Conservation (phyloP, 2,329 filamentous ascomycete genomes). For the Onygenales sp. region DNA sequence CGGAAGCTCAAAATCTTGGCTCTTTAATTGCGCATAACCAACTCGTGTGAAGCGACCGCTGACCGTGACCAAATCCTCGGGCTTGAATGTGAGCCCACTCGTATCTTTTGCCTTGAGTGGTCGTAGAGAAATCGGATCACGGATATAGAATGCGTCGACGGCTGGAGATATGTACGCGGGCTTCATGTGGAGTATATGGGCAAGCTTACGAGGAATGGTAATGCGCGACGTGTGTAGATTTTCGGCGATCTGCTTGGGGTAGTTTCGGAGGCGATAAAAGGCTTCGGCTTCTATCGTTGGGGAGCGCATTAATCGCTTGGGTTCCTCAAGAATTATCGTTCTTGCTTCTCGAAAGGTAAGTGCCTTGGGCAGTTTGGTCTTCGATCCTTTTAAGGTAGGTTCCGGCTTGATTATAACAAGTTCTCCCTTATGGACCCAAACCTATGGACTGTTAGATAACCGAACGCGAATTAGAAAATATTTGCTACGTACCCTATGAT, state of each 20-base stretch:
- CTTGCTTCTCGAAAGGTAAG: constrained; percentile 59
- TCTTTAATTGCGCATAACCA: constrained; percentile 80
- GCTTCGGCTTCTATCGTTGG: constrained; percentile 73
- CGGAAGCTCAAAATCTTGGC: constrained; percentile 65
- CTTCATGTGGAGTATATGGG: constrained; percentile 64
- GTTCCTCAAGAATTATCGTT: constrained; percentile 46
- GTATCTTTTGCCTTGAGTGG: constrained; percentile 52
- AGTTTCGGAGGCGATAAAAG: constrained; percentile 78
- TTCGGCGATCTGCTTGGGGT: constrained; percentile 63
- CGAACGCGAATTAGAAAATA: background rate
- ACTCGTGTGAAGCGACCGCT: constrained; percentile 79
- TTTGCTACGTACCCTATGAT: constrained; percentile 51
- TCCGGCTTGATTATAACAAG: constrained; percentile 60
- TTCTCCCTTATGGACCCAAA: constrained; percentile 76
- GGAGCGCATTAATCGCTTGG: constrained; percentile 58
- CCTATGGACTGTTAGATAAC: constrained; percentile 28
- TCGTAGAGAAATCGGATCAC: constrained; percentile 68
- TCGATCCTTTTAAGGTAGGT: constrained; percentile 38
- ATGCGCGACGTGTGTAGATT: constrained; percentile 68
- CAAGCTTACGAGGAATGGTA: constrained; percentile 71
- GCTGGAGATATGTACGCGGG: constrained; percentile 72
- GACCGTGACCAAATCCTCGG: constrained; percentile 67
- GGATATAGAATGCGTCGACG: constrained; percentile 83
- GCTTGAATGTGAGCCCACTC: constrained; percentile 55
- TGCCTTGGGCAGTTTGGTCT: constrained; percentile 27